Percentiles rank a stretch among this genome's conserved stretches.
Conservation (phyloP, 2,329 filamentous ascomycete genomes). For the Sporothrix humicola region DNA sequence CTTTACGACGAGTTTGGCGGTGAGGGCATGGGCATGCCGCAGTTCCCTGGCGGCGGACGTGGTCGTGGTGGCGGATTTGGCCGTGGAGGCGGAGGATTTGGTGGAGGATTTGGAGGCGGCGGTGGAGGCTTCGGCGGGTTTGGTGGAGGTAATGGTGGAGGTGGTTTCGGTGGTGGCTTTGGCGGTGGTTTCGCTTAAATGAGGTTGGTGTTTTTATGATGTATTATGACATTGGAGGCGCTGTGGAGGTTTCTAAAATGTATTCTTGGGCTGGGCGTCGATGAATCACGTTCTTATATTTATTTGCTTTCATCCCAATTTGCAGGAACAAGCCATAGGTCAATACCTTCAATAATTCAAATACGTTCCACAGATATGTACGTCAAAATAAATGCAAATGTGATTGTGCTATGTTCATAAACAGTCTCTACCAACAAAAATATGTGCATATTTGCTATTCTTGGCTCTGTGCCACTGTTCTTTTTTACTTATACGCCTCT, state of each 20-base stretch:
- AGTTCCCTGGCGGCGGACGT: conserved; percentile 1
- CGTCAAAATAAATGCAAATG: not conserved
- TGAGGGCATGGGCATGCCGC: conserved; percentile 39
- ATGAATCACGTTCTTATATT: not conserved
- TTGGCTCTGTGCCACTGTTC: conserved; percentile 2
- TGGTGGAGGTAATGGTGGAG: conserved; percentile 24
- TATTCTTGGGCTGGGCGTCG: not conserved
- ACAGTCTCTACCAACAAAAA: not conserved
- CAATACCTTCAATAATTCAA: no score
- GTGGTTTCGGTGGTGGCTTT: conserved; percentile 38
- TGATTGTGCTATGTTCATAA: not conserved
- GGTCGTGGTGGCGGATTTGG: conserved; percentile 41
- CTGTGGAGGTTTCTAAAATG: not conserved
- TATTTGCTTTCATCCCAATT: not conserved
- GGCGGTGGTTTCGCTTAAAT: conserved; percentile 5
- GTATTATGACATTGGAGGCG: not conserved
- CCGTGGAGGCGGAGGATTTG: conserved; percentile 48
- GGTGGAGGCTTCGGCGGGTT: conserved; percentile 31
- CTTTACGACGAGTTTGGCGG: conserved; percentile 50
- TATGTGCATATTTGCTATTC: not conserved
- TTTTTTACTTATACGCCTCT: not conserved
- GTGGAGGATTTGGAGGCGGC: conserved; percentile 43
- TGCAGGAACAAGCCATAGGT: not conserved
- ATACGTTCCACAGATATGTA: no score
- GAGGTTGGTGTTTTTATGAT: no score